phyloP scores from a whole-genome alignment of 768 basidiomycete species.

The Hericium erinaceus region DNA sequence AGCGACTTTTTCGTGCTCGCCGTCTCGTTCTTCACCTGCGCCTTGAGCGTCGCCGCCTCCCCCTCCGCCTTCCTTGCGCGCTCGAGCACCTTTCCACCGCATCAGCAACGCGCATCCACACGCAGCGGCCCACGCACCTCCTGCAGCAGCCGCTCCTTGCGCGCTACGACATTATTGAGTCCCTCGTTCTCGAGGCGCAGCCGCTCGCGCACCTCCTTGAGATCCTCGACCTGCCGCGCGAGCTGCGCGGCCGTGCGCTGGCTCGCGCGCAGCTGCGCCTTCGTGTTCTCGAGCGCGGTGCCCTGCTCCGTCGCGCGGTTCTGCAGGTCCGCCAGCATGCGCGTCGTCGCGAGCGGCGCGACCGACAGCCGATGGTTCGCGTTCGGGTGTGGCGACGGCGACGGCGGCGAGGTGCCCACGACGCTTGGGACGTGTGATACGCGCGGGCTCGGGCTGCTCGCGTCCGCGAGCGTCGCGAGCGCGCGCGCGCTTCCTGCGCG shows the following conservation, averaged over 20 bases:
- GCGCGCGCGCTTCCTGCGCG: conserved; percentile 72
- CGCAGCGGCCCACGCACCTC: conserved; percentile 42
- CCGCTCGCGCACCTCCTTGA: conserved; percentile 81
- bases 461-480: conserved; percentile 63
- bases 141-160: conserved; percentile 81
- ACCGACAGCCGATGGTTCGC: conserved; percentile 44
- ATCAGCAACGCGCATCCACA: background rate
- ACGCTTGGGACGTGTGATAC: conserved; percentile 20
- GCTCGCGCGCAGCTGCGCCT: conserved; percentile 68
- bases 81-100: conserved; percentile 52
- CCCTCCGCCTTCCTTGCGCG: conserved; percentile 82
- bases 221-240: conserved; percentile 78
- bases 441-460: conserved; percentile 34
- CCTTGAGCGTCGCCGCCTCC: conserved; percentile 57
- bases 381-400: conserved; percentile 19
- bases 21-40: conserved; percentile 67
- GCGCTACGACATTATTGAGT: conserved; percentile 76
- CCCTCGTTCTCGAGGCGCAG: conserved; percentile 80
- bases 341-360: conserved; percentile 74
- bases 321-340: conserved; percentile 82
- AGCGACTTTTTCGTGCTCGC: conserved; percentile 63
- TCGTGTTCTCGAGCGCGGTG: conserved; percentile 80
- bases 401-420: conserved; percentile 17
- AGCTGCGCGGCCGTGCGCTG: conserved; percentile 79
- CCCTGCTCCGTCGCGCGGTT: conserved; percentile 71